These are phyloP conservation scores for Conoideocrella luteorostrata DNA, from an alignment of 2,329 filamentous ascomycete species.

Conservation along the genomic window DNA sequence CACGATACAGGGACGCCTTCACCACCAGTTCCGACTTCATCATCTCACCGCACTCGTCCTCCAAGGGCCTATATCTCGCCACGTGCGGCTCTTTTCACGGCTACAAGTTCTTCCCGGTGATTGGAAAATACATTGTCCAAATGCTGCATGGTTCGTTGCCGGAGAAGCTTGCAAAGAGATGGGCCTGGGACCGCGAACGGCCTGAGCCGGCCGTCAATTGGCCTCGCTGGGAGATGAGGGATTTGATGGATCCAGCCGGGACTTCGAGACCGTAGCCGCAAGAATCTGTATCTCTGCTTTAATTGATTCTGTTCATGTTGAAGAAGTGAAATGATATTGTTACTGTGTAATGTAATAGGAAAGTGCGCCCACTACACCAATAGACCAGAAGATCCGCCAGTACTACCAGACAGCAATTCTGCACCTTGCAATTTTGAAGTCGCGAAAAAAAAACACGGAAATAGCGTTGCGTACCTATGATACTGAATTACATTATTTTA, in stretches of 20 bases:
- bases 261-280: constrained; percentile 23
- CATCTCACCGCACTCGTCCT: constrained; percentile 49
- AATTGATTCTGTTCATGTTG: no score
- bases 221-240: constrained; percentile 51
- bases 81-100: constrained; percentile 62
- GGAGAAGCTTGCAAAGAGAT: constrained; percentile 37
- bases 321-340: no score
- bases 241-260: constrained; percentile 31
- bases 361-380: no score
- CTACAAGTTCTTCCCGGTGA: constrained; percentile 61
- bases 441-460: no score
- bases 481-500: no score
- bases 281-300: no score
- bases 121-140: constrained; percentile 56
- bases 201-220: constrained; percentile 48
- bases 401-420: no score
- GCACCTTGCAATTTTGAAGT: no score
- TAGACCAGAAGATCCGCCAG: no score
- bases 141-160: constrained; percentile 43
- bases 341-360: no score
- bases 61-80: constrained; percentile 51
- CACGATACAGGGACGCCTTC: constrained; percentile 61
- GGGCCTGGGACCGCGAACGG: constrained; percentile 55
- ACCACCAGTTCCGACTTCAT: constrained; percentile 56
- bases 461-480: no score